Base-by-base conservation (phyloP, 257 asterid species). In the Nicotiana tabacum region DNA sequence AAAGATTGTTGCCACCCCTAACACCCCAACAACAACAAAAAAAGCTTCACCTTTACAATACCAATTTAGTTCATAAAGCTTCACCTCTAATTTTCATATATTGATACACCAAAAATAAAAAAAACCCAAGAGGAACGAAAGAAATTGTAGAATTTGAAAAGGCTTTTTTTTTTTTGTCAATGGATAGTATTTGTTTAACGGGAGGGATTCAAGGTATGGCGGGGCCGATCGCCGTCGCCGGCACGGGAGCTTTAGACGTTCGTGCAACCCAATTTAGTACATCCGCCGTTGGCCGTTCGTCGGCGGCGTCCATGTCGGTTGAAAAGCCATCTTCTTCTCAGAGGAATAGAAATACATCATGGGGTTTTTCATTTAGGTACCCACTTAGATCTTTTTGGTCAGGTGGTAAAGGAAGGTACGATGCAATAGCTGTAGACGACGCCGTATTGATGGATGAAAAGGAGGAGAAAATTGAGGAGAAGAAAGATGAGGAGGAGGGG, bases 301-400 rank as follows among this genome's bases (percentile, higher is more conserved):
- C 88, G 30, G 39, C 96, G 5, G 84, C 79, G 24, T 21, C 90
- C 62, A 87, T 91, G 65, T 86, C 98, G 53, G 86, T 90, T 67
- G 91, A 92, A 55, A 91, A 89, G 82, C 91, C 86, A 12, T 80
- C 90, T 9, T 83, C 78, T 56, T 83, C 78, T 48, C 51, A 56
- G 43, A 88, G 89, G 85, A 91, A 86, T 72, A 77, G 70, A 74
- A 91, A 86, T 72, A 77, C 70, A 69, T 94, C 89, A 3, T 94
- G 98, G 98, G 98, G 97, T 2, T 94, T 92, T 77, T 90, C 93
- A 62, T 92, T 93, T 77, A 86, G 92, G 84, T 86, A 88, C 66
- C 95, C 98, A 61, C 88, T 92, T 80, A 88, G 98, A 90, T 93
- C 97, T 65, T 65, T 92, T 60, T 92, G 98, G 98, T 85, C 93